Evolutionary conservation across 768 basidiomycete species (phyloP).

Genomic region (Boletus subparvulus): DNA sequence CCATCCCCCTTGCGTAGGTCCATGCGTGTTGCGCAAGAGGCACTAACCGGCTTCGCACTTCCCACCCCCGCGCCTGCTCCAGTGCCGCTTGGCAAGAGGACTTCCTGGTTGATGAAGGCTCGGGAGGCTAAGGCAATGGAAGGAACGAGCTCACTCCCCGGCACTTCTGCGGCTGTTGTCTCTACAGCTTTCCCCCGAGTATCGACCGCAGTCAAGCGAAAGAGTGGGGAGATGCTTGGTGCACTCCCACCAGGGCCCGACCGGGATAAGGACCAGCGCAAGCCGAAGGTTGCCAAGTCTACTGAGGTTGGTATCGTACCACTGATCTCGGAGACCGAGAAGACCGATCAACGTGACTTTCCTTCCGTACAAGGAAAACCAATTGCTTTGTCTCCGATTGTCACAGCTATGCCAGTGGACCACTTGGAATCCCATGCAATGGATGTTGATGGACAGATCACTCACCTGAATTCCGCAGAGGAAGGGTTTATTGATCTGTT

Average conservation of each 20-base stretch:
- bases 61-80: constrained; percentile 37
- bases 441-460: constrained; percentile 19
- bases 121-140: constrained; percentile 72
- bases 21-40: constrained; percentile 49
- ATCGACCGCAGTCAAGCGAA: constrained; percentile 52
- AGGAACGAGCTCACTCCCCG: constrained; percentile 34
- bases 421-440: constrained; percentile 25
- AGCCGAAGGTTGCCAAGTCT: constrained; percentile 50
- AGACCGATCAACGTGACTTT: neutral
- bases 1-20: constrained; percentile 73
- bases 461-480: constrained; percentile 13
- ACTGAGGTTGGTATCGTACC: constrained; percentile 35
- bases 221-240: constrained; percentile 54
- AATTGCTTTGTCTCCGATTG: neutral
- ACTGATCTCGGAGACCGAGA: constrained; percentile 15
- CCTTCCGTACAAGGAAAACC: constrained; percentile 4
- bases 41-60: constrained; percentile 33
- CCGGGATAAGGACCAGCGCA: constrained; percentile 43
- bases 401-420: neutral
- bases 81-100: constrained; percentile 58
- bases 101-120: constrained; percentile 80
- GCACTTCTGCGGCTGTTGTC: constrained; percentile 1
- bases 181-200: constrained; percentile 9
- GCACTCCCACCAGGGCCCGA: constrained; percentile 12
- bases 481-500: constrained; percentile 62